Evolutionary conservation across 179 eudicot genomes (phyloP).

Genomic region (Beta lomatogona): DNA sequence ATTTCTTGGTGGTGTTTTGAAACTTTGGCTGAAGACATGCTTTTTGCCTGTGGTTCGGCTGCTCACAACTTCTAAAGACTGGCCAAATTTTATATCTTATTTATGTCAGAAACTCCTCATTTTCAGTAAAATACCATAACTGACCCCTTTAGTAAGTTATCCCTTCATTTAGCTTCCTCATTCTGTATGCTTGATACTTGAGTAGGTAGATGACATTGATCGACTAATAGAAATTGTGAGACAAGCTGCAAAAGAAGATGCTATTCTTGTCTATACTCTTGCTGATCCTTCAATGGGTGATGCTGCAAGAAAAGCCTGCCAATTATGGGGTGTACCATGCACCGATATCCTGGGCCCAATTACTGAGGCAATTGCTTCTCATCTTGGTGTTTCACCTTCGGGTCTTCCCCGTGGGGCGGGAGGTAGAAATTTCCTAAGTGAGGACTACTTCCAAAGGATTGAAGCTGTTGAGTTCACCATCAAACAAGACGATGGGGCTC

Average conservation of each 20-base stretch:
- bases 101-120: not conserved
- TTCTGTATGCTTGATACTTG: not conserved
- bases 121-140: too few species aligned
- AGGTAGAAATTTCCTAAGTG: slow-evolving; percentile 58
- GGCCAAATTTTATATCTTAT: not conserved
- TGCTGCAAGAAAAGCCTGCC: slow-evolving; percentile 76
- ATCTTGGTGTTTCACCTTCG: slow-evolving; percentile 87
- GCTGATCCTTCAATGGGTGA: slow-evolving; percentile 88
- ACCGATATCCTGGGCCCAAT: slow-evolving; percentile 77
- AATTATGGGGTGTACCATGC: slow-evolving; percentile 72
- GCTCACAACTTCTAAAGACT: not conserved
- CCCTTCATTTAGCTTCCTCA: slow-evolving; percentile 16
- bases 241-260: slow-evolving; percentile 90
- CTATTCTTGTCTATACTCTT: slow-evolving; percentile 76
- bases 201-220: slow-evolving; percentile 75
- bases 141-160: not conserved
- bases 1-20: not conserved
- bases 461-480: slow-evolving; percentile 95
- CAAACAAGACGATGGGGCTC: slow-evolving; percentile 95
- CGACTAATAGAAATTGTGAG: slow-evolving; percentile 71
- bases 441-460: slow-evolving; percentile 80
- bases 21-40: not conserved
- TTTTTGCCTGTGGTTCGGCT: not conserved
- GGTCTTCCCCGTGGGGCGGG: slow-evolving; percentile 93
- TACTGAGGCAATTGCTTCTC: slow-evolving; percentile 76